Percentiles rank a stretch among this genome's conserved stretches.
phyloP scores from a whole-genome alignment of 345 rosid genomes.

The Populus euphratica region DNA sequence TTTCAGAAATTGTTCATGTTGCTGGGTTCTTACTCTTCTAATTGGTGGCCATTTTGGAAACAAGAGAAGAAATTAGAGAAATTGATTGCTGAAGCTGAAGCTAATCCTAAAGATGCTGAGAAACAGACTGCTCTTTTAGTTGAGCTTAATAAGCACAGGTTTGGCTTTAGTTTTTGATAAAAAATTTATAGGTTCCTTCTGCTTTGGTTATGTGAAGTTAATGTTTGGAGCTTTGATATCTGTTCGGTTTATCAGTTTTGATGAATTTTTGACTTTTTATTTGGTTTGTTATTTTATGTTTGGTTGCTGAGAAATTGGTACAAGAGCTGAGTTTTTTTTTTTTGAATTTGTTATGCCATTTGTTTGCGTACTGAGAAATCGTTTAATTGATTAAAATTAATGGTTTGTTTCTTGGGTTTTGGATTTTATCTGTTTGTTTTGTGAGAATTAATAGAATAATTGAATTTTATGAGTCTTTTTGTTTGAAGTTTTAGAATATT shows the following conservation, averaged over 20 bases:
- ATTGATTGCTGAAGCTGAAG: conserved; percentile 75
- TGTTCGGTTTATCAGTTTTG: background rate
- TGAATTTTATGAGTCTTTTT: background rate
- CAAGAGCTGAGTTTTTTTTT: background rate
- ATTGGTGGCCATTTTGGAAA: conserved; percentile 79
- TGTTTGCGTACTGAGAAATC: background rate
- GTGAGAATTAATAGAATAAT: background rate
- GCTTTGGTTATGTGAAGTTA: background rate
- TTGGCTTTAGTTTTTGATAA: conserved; percentile 9
- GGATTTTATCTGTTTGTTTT: background rate
- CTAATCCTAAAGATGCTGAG: conserved; percentile 68
- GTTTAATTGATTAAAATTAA: background rate
- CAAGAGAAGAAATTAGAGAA: conserved; percentile 67
- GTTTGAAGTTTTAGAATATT: background rate
- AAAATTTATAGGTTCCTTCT: background rate
- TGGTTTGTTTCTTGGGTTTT: background rate
- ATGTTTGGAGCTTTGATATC: background rate
- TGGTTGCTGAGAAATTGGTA: background rate
- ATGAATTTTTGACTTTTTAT: background rate
- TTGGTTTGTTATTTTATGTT: background rate
- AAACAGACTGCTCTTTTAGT: conserved; percentile 65
- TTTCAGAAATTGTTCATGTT: conserved; percentile 42
- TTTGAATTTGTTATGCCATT: background rate
- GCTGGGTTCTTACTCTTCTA: conserved; percentile 20
- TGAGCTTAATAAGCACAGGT: conserved; percentile 91